These are phyloP conservation scores for Marasmius sp. DNA, from an alignment of 1,284 basidiomycete species.

Conservation along the genomic window DNA sequence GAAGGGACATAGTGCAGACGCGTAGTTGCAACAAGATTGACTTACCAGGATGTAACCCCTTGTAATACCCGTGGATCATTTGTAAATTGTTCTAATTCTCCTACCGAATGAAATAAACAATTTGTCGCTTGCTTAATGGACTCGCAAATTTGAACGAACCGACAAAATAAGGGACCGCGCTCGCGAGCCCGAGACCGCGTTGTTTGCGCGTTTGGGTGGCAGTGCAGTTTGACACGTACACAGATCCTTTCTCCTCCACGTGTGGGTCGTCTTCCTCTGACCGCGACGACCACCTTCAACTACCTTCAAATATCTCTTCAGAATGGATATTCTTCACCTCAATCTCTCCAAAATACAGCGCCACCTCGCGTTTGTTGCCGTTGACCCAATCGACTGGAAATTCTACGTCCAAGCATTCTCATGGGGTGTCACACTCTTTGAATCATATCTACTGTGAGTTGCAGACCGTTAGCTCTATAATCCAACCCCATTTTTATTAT, in stretches of 20 bases:
- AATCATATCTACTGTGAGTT: constrained; percentile 78
- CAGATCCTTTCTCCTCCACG: neutral
- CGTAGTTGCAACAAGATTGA: neutral
- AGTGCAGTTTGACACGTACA: neutral
- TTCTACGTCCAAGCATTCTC: constrained; percentile 71
- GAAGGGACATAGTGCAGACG: constrained; percentile 9
- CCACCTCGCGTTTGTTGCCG: constrained; percentile 56
- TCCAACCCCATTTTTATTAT: neutral
- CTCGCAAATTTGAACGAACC: too few species aligned
- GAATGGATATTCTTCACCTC: constrained; percentile 59
- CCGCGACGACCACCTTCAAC: neutral
- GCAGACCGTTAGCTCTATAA: constrained; percentile 5
- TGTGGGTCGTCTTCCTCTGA: neutral
- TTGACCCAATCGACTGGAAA: constrained; percentile 69
- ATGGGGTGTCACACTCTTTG: constrained; percentile 80
- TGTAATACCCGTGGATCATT: too few species aligned
- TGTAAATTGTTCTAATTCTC: too few species aligned
- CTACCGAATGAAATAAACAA: too few species aligned
- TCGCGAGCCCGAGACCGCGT: too few species aligned
- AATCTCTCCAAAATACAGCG: constrained; percentile 55
- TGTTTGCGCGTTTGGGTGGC: neutral
- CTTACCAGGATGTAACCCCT: neutral
- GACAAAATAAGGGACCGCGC: too few species aligned
- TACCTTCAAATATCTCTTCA: neutral
- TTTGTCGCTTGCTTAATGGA: too few species aligned